phyloP scores from a whole-genome alignment of 2,329 filamentous ascomycete species.

The Pseudogymnoascus destructans region DNA sequence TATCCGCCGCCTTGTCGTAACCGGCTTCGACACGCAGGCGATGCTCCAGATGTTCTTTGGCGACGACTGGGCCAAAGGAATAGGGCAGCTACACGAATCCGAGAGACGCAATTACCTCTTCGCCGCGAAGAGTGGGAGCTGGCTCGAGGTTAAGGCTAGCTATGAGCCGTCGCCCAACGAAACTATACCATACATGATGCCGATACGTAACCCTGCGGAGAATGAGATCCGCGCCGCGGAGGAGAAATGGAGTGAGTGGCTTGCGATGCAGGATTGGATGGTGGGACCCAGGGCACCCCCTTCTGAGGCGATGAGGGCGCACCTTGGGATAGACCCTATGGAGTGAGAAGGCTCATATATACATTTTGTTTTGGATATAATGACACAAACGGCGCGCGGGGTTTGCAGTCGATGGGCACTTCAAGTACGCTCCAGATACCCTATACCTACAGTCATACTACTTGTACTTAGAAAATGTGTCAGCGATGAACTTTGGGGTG shows the following conservation, averaged over 20 bases:
- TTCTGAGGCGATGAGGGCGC: background rate
- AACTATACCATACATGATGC: slow-evolving; percentile 73
- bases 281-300: slow-evolving; percentile 63
- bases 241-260: slow-evolving; percentile 81
- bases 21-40: slow-evolving; percentile 74
- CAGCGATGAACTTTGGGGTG: background rate
- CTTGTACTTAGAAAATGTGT: background rate
- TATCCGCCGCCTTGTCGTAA: slow-evolving; percentile 77
- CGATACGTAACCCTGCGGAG: slow-evolving; percentile 62
- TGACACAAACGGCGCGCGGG: background rate
- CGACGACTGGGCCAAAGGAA: slow-evolving; percentile 73
- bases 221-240: slow-evolving; percentile 75
- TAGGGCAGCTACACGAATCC: slow-evolving; percentile 72
- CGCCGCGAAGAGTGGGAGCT: slow-evolving; percentile 81
- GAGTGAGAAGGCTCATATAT: slow-evolving; percentile 2
- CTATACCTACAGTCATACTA: background rate
- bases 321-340: background rate
- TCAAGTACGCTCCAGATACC: background rate
- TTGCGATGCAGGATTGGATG: slow-evolving; percentile 98
- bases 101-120: slow-evolving; percentile 93
- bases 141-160: slow-evolving; percentile 76
- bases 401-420: background rate
- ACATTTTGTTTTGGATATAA: background rate
- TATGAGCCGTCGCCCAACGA: slow-evolving; percentile 83
- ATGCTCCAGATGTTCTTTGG: slow-evolving; percentile 95